These are phyloP conservation scores for Thalassiosira mediterranea DNA, from an alignment of 352 stramenopile species.

Conservation along the genomic window DNA sequence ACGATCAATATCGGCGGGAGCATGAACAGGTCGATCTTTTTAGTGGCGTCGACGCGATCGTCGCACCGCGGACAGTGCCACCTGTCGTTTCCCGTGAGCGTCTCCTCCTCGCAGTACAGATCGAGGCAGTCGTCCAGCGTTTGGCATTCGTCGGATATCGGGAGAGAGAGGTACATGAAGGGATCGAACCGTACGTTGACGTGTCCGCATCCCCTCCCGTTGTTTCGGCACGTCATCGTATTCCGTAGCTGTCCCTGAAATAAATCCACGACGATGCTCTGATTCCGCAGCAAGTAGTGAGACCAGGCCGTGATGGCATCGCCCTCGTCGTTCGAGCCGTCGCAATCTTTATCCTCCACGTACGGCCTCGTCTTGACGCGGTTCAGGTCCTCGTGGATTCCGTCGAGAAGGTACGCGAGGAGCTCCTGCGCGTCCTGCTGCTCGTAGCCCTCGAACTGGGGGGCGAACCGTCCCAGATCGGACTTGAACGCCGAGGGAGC, in stretches of 20 bases:
- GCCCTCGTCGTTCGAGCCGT: constrained; percentile 93
- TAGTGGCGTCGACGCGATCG: constrained; percentile 88
- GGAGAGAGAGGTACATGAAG: constrained; percentile 83
- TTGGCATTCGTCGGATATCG: constrained; percentile 83
- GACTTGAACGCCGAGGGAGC: constrained; percentile 86
- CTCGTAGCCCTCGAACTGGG: constrained; percentile 97
- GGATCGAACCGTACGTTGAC: constrained; percentile 84
- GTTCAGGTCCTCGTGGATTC: constrained; percentile 98
- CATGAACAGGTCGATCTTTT: constrained; percentile 97
- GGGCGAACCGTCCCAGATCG: constrained; percentile 91
- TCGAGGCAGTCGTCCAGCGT: constrained; percentile 92
- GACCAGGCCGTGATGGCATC: constrained; percentile 99
- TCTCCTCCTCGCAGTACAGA: constrained; percentile 95
- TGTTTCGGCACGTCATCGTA: constrained; percentile 93
- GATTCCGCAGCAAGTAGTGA: constrained; percentile 97
- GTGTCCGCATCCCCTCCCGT: constrained; percentile 90
- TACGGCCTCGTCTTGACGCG: constrained; percentile 88
- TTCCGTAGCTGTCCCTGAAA: constrained; percentile 99
- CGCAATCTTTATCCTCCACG: constrained; percentile 85
- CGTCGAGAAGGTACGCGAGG: constrained; percentile 95
- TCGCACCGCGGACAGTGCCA: constrained; percentile 88
- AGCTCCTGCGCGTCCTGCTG: constrained; percentile 98
- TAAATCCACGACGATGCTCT: constrained; percentile 97
- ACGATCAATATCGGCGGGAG: constrained; percentile 97
- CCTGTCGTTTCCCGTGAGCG: constrained; percentile 82